phyloP scores from a whole-genome alignment of 176 grass and related monocot species.

The Avena atlantica region DNA sequence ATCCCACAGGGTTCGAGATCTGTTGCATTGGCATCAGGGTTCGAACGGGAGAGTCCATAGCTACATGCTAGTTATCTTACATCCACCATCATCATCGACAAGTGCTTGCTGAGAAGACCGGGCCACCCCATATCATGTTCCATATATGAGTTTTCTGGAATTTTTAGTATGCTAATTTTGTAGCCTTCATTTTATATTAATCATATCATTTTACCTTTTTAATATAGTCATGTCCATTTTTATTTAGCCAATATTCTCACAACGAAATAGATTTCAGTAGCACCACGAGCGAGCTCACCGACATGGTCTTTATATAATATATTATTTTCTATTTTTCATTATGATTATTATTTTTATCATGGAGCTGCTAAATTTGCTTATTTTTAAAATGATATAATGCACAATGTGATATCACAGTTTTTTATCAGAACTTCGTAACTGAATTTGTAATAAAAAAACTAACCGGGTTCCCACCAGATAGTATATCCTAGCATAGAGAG shows the following conservation, averaged over 20 bases:
- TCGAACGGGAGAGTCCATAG: too few species aligned
- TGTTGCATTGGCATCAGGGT: too few species aligned
- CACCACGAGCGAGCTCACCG: neutral
- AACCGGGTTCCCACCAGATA: too few species aligned
- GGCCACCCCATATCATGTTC: too few species aligned
- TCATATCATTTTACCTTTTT: neutral
- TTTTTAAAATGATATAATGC: neutral
- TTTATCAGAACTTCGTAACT: neutral
- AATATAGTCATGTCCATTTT: neutral
- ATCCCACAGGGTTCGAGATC: too few species aligned
- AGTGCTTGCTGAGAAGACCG: too few species aligned
- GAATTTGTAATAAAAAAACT: neutral
- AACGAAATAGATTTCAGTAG: neutral
- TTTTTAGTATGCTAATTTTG: too few species aligned
- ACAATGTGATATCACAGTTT: neutral
- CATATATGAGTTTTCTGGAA: too few species aligned
- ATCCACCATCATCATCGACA: too few species aligned
- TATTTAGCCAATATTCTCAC: neutral
- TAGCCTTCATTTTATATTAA: neutral
- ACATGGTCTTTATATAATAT: neutral
- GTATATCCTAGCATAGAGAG: neutral
- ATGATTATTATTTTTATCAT: neutral
- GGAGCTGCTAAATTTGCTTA: neutral
- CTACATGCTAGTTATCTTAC: too few species aligned
- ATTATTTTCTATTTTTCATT: too few species aligned